Evolutionary conservation across 257 asterid genomes (phyloP), one percentile per base, ranked within the genome.

Genomic region (Scutellaria barbata): DNA sequence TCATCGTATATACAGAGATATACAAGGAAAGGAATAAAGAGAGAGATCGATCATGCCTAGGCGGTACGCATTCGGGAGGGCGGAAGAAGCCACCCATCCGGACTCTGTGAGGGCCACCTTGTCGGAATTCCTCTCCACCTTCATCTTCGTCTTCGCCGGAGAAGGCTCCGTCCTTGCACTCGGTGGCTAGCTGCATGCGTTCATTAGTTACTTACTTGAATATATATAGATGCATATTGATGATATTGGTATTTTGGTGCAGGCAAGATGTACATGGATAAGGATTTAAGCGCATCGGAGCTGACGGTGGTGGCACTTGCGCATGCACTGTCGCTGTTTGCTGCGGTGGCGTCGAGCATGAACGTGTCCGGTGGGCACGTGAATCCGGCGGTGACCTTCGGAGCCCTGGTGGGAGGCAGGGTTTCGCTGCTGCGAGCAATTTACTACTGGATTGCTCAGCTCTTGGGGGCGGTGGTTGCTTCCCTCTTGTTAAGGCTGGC

Each of bases 361-460:
- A 94, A 91, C 22, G 95, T 94, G 0, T 91, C 99, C 4, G 99
- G 99, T 0, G 99, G 99, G 0, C 99, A 94, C 75, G 39, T 89
- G 9, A 94, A 94, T 20, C 99, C 98, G 0, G 99, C 99, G 0
- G 92, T 94, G 67, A 94, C 99, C 52, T 88, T 94, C 5, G 99
- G 96, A 3, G 90, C 98, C 1, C 95, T 94, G 0, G 98, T 94
- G 0, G 92, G 96, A 2, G 99, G 98, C 1, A 74, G 99, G 59
- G 79, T 91, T 47, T 85, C 98, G 5, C 8, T 95, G 5, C 78
- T 95, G 2, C 92, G 96, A 7, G 96, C 98, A 0, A 4, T 92
- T 6, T 92, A 81, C 85, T 92, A 95, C 76, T 95, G 98, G 99
- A 47, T 84, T 25, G 98, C 99, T n/a, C 99, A 95, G 88, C 92